These are phyloP conservation scores for Termitomyces bulborhizus DNA, from an alignment of 768 basidiomycete species.

Conservation along the genomic window DNA sequence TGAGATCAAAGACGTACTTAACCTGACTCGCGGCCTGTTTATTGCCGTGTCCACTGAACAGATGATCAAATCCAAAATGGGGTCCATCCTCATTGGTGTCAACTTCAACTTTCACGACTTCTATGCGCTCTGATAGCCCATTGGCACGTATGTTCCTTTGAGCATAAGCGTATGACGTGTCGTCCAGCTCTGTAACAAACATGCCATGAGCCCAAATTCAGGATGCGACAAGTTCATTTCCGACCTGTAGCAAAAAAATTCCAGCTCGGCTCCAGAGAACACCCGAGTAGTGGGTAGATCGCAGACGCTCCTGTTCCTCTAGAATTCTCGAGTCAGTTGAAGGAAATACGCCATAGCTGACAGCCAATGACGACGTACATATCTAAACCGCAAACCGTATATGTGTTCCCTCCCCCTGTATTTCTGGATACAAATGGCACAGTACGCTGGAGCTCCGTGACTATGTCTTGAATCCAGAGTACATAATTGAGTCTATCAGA, in stretches of 20 bases:
- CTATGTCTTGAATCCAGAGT: conserved; percentile 75
- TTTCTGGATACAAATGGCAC: conserved; percentile 5
- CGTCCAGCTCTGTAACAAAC: conserved; percentile 58
- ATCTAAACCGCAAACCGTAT: conserved; percentile 50
- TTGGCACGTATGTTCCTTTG: conserved; percentile 53
- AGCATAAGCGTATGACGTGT: conserved; percentile 51
- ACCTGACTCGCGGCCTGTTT: background rate
- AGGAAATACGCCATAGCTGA: background rate
- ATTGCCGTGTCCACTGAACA: background rate
- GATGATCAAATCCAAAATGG: conserved; percentile 11
- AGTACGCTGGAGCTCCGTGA: conserved; percentile 25
- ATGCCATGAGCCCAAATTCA: background rate
- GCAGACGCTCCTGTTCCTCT: conserved; percentile 83
- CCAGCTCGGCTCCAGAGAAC: conserved; percentile 48
- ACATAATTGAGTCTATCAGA: conserved; percentile 76
- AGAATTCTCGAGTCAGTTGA: conserved; percentile 18
- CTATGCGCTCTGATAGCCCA: conserved; percentile 43
- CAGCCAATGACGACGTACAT: conserved; percentile 43
- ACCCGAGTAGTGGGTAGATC: conserved; percentile 80
- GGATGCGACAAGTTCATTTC: background rate
- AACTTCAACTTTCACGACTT: conserved; percentile 28
- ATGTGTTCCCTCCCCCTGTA: background rate
- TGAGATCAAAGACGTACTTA: background rate
- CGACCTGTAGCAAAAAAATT: conserved; percentile 65
- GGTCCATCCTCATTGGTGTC: conserved; percentile 16